Conservation (phyloP, 2,329 filamentous ascomycete species). For the Fusarium armeniacum region DNA sequence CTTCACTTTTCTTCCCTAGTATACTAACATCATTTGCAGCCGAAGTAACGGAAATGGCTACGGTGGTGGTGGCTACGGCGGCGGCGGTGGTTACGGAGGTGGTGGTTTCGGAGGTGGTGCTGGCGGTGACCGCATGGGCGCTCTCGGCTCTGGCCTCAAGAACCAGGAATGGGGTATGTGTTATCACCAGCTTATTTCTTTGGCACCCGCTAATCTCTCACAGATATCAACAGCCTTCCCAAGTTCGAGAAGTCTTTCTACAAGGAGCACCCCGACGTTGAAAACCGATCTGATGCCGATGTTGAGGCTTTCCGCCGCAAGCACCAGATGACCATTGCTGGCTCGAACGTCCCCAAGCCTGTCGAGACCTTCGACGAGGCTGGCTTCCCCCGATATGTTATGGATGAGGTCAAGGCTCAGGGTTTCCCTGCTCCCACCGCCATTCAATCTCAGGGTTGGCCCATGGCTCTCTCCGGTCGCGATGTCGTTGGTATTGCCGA, state of each 20-base stretch:
- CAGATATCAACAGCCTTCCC: slow-evolving; percentile 82
- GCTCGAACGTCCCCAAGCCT: slow-evolving; percentile 86
- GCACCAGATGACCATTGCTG: slow-evolving; percentile 86
- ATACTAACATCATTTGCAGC: slow-evolving; percentile 59
- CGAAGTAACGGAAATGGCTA: slow-evolving; percentile 62
- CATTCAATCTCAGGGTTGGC: slow-evolving; percentile 99
- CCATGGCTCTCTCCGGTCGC: slow-evolving; percentile 97
- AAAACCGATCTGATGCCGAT: slow-evolving; percentile 79
- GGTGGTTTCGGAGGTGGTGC: slow-evolving; percentile 65
- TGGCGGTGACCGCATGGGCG: slow-evolving; percentile 93
- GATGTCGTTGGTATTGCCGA: slow-evolving; percentile 99
- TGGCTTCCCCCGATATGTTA: slow-evolving; percentile 95
- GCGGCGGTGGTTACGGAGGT: slow-evolving; percentile 57
- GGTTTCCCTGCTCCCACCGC: slow-evolving; percentile 94
- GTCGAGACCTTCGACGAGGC: slow-evolving; percentile 98
- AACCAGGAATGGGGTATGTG: slow-evolving; percentile 89
- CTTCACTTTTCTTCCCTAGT: slow-evolving; percentile 22
- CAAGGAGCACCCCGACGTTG: slow-evolving; percentile 90
- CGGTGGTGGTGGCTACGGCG: slow-evolving; percentile 53
- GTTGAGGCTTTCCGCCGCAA: slow-evolving; percentile 90
- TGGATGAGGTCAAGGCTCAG: slow-evolving; percentile 98
- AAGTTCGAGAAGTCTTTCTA: slow-evolving; percentile 99
- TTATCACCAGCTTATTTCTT: slow-evolving; percentile 48
- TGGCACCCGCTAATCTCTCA: slow-evolving; percentile 45
- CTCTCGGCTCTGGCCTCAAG: slow-evolving; percentile 88